A percentile compares a stretch with the other conserved stretches of the same genome.
Conservation (phyloP, 495 filamentous ascomycete genomes). For the Trichoderma parareesei region DNA sequence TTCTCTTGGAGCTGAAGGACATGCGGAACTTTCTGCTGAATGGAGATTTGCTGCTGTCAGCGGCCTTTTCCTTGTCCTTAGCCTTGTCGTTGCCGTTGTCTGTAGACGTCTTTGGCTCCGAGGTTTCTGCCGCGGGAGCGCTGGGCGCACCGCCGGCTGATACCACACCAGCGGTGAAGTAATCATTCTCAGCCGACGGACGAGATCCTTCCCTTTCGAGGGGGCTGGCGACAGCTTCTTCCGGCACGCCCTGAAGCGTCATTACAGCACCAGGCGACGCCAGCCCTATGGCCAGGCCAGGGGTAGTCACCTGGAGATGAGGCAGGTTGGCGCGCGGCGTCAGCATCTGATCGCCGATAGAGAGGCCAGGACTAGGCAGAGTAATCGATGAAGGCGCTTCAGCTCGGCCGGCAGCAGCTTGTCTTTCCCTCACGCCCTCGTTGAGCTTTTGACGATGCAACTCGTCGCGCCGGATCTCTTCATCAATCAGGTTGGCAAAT, state of each 20-base stretch:
- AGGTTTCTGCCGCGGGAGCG: conserved; percentile 18
- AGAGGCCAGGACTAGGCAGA: conserved; percentile 50
- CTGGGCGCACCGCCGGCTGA: conserved; percentile 33
- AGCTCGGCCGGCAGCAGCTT: conserved; percentile 39
- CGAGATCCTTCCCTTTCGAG: conserved; percentile 33
- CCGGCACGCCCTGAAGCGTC: conserved; percentile 34
- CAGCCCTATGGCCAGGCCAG: conserved; percentile 67
- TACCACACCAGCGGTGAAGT: conserved; percentile 38
- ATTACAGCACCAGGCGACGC: conserved; percentile 56
- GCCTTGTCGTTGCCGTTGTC: conserved; percentile 54
- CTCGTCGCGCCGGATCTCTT: conserved; percentile 77
- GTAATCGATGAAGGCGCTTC: conserved; percentile 60
- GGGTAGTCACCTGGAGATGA: conserved; percentile 51
- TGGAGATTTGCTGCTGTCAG: conserved; percentile 51
- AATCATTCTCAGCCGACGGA: conserved; percentile 37
- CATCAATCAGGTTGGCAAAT: conserved; percentile 80
- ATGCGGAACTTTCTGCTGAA: conserved; percentile 86
- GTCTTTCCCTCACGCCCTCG: conserved; percentile 48
- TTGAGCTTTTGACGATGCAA: conserved; percentile 59
- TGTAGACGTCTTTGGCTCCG: conserved; percentile 45
- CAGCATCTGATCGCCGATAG: conserved; percentile 29
- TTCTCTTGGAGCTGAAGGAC: conserved; percentile 72
- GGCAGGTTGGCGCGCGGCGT: conserved; percentile 60
- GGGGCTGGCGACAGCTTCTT: conserved; percentile 23
- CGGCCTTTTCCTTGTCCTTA: conserved; percentile 59